phyloP scores from a whole-genome alignment of 2,329 filamentous ascomycete genomes.

The Pseudogymnoascus sp. region DNA sequence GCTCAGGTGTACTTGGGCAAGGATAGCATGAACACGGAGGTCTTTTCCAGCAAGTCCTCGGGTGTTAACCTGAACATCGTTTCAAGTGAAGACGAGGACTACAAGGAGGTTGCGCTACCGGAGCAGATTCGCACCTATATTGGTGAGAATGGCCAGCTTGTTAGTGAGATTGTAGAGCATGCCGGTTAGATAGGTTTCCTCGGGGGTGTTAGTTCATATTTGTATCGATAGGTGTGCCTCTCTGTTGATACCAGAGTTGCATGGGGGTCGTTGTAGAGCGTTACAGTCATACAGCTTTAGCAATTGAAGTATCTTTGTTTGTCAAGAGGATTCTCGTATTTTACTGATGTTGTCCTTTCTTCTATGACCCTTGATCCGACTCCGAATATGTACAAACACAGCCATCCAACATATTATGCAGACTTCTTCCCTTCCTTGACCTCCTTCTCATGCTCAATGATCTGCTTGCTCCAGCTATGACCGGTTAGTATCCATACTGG shows the following conservation, averaged over 20 bases:
- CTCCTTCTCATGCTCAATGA: slow-evolving; percentile 58
- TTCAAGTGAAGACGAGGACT: slow-evolving; percentile 65
- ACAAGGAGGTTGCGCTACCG: slow-evolving; percentile 77
- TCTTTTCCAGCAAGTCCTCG: slow-evolving; percentile 83
- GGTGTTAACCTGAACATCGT: slow-evolving; percentile 83
- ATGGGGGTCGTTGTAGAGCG: slow-evolving; percentile 6
- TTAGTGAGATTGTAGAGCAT: slow-evolving; percentile 94
- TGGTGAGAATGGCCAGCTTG: slow-evolving; percentile 64
- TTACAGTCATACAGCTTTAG: not conserved
- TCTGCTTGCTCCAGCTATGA: slow-evolving; percentile 62
- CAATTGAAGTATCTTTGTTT: slow-evolving; percentile 9
- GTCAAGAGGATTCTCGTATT: slow-evolving; percentile 5
- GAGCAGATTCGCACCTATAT: slow-evolving; percentile 79
- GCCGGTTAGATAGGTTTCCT: slow-evolving; percentile 50
- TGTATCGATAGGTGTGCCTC: slow-evolving; percentile 4
- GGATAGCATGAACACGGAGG: slow-evolving; percentile 67
- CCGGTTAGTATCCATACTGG: slow-evolving; percentile 22
- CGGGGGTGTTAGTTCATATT: not conserved
- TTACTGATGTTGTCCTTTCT: slow-evolving; percentile 1
- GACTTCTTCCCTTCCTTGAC: slow-evolving; percentile 31
- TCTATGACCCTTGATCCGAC: slow-evolving; percentile 6
- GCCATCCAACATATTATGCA: not conserved
- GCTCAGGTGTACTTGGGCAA: slow-evolving; percentile 80
- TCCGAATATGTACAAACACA: slow-evolving; percentile 10
- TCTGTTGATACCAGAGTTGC: not conserved